phyloP scores from a whole-genome alignment of 495 filamentous ascomycete genomes.

The Aspergillus taichungensis region DNA sequence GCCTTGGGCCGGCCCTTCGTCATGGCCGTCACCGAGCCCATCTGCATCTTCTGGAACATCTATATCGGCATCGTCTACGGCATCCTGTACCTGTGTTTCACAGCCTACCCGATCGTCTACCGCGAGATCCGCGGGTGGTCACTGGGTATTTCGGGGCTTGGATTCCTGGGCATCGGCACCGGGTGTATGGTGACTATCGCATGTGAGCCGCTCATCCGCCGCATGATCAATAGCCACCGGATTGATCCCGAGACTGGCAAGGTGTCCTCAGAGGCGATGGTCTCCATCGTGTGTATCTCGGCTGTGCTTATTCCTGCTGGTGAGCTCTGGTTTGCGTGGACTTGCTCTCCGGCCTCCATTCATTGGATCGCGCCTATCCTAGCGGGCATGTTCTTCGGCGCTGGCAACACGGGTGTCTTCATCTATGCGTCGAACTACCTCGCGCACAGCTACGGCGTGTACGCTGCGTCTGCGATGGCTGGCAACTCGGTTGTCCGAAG shows the following conservation, averaged over 20 bases:
- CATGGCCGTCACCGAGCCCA: constrained; percentile 74
- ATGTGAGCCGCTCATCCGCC: constrained; percentile 59
- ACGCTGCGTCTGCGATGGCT: constrained; percentile 66
- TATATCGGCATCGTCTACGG: constrained; percentile 58
- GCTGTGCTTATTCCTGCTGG: constrained; percentile 58
- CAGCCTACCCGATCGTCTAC: constrained; percentile 74
- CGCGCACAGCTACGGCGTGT: constrained; percentile 66
- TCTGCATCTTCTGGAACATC: constrained; percentile 73
- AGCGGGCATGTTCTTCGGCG: constrained; percentile 66
- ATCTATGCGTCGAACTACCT: constrained; percentile 75
- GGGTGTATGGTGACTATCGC: constrained; percentile 56
- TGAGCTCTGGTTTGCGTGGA: constrained; percentile 76
- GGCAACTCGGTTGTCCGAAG: constrained; percentile 63
- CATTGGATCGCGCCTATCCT: constrained; percentile 70
- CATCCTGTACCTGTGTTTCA: constrained; percentile 80
- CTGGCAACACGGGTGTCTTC: constrained; percentile 66
- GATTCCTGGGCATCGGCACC: constrained; percentile 66
- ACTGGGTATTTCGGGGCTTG: constrained; percentile 57
- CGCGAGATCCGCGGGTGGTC: constrained; percentile 63
- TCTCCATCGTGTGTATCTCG: constrained; percentile 59
- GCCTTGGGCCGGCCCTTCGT: constrained; percentile 71
- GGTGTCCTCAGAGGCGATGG: constrained; percentile 63
- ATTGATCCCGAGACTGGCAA: constrained; percentile 59
- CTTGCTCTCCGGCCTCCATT: constrained; percentile 54
- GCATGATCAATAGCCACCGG: constrained; percentile 59